A percentile compares a stretch with the other conserved stretches of the same genome.
Conservation (phyloP, 2,329 filamentous ascomycete genomes). For the Tolypocladium sp. region DNA sequence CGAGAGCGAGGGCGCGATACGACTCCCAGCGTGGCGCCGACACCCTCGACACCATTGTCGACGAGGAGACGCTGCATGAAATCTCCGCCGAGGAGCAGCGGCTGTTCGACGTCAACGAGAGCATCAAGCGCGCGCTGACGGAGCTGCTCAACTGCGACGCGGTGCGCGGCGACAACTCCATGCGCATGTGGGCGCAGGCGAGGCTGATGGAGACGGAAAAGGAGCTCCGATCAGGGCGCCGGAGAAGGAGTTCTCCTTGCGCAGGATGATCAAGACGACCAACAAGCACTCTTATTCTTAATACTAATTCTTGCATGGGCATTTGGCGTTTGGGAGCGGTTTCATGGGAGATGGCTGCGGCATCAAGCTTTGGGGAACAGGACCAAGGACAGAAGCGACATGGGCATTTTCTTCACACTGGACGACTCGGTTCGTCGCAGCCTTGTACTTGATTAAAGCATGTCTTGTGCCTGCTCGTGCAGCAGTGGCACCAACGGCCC, state of each 20-base stretch:
- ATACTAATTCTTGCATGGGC: conserved; percentile 1
- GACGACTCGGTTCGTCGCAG: background rate
- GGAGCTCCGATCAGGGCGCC: conserved; percentile 43
- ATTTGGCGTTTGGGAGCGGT: conserved; percentile 1
- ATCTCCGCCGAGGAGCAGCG: conserved; percentile 44
- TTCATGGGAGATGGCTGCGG: background rate
- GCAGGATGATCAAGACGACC: conserved; percentile 8
- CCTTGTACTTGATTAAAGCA: background rate
- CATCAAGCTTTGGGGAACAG: background rate
- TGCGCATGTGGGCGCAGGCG: conserved; percentile 50
- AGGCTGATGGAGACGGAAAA: conserved; percentile 52
- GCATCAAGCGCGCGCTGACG: conserved; percentile 51
- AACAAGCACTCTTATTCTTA: background rate
- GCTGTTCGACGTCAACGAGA: conserved; percentile 48
- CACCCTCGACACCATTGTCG: conserved; percentile 29
- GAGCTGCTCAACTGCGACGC: conserved; percentile 52
- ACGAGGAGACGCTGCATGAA: conserved; percentile 38
- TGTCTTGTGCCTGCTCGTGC: background rate
- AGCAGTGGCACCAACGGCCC: background rate
- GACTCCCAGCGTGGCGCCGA: conserved; percentile 13
- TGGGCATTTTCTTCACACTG: background rate
- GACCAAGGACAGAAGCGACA: background rate
- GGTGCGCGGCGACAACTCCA: conserved; percentile 39
- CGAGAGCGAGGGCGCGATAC: conserved; percentile 19
- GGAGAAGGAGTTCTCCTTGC: conserved; percentile 33